Percentiles rank a stretch among this genome's conserved stretches.
Conservation (phyloP, 257 asterid genomes). For the Coffea canephora region DNA sequence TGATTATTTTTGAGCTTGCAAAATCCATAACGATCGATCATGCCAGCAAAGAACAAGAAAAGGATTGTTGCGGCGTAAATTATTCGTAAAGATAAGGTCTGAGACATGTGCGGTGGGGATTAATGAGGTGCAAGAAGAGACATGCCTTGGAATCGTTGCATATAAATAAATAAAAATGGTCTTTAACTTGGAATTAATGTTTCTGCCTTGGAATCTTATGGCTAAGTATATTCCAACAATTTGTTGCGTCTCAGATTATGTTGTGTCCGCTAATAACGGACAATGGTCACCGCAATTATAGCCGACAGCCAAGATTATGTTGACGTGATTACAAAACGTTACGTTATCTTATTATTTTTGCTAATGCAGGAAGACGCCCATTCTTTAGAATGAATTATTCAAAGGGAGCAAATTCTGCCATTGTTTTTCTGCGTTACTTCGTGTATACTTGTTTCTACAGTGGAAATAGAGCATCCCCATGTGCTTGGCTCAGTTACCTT, state of each 20-base stretch:
- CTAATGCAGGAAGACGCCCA: slow-evolving; percentile 27
- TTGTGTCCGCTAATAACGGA: slow-evolving; percentile 36
- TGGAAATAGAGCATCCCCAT: slow-evolving; percentile 20
- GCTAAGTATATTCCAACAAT: slow-evolving; percentile 34
- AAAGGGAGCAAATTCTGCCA: slow-evolving; percentile 13
- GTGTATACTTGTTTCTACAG: neutral
- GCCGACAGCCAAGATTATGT: slow-evolving; percentile 49
- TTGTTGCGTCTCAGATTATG: slow-evolving; percentile 31
- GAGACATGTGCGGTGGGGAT: slow-evolving; percentile 10
- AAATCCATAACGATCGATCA: neutral
- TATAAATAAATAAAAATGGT: neutral
- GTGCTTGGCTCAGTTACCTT: slow-evolving; percentile 22
- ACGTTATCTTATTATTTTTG: slow-evolving; percentile 16
- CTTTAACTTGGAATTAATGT: slow-evolving; percentile 40
- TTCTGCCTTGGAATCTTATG: slow-evolving; percentile 40
- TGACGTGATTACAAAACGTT: slow-evolving; percentile 15
- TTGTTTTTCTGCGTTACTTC: neutral
- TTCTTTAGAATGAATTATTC: slow-evolving; percentile 6
- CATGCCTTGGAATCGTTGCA: slow-evolving; percentile 19
- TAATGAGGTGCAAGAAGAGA: slow-evolving; percentile 13
- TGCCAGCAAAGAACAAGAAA: neutral
- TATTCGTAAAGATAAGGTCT: neutral
- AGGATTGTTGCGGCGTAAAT: neutral
- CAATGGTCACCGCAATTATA: slow-evolving; percentile 37
- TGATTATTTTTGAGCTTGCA: neutral